Evolutionary conservation across 2,329 filamentous ascomycete species (phyloP), one percentile per base, ranked within the genome.

Genomic region (Chaetomiaceae sp.): DNA sequence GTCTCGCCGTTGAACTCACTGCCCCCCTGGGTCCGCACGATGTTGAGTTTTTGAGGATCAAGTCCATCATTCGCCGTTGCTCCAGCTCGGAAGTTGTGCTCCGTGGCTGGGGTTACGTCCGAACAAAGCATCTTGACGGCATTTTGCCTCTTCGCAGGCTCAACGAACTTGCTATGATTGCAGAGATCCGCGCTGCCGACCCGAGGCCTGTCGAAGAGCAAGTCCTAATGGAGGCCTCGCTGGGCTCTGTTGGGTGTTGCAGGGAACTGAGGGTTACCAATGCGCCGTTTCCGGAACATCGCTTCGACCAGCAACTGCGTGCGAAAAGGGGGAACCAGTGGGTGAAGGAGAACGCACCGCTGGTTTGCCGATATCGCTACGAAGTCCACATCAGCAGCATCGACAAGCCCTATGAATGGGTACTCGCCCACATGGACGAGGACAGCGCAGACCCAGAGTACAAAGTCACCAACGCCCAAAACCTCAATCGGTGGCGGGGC

Each of bases 191-290:
- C 6, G 45, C 62, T 0, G 62, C 68, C 6, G 67, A 74, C 29
- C 48, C 51, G 0, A 50, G 64, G 3, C 27, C 52, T 0, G 42
- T 58, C 0, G 42, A 67, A 1, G 48, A 62, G 0, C 70, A 76
- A 17, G 60, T 66, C 0, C 47, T 69, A 0, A 54, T 74, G 0
- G 72, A 78, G 2, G 57, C 82, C 0, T 35, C 61, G 0, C 45
- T 73, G 0, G 40, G 53, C 0, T 49, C 65, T 0, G 64, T 82
- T 0, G 55, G 66, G 2, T 51, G 61, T 1, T 61, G 69, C 6
- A 64, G 77, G 0, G 58, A 58, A 0, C 61, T 86, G 0, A 57
- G 69, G 0, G 62, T 73, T 2, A 86, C 82, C 0, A 88, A 86
- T 48, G 60, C 68, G 0, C 54, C 61, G 0, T 79, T 71, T 35